Base-by-base conservation (phyloP, 352 stramenopile species). In the Elongisporangium anandrum region DNA sequence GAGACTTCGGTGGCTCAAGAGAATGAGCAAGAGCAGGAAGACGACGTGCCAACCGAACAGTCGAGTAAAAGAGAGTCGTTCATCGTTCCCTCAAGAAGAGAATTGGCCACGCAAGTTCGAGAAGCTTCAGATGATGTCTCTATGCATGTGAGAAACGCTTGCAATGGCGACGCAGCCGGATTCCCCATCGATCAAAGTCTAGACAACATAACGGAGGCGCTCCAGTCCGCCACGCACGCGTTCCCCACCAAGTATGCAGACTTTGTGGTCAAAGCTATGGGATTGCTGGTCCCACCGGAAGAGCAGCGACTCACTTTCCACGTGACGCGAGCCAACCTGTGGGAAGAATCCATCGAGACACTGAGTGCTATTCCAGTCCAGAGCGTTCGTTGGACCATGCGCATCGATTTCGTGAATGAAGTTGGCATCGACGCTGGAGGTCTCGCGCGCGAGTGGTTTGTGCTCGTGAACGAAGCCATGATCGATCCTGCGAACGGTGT, bases 221-320 rank as follows among this genome's bases (percentile, higher is more conserved):
- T 41, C 29, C 29, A 53, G 24, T 34, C 24, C 24, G 24, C 24
- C 7, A 8, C 24, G 15, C 49, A 13, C 16, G 50, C 34, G 34
- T 78, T 78, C 52, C 70, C 70, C 3, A 57, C 70, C 55, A 75
- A 73, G 50, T 75, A 75, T 34, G 67, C 68, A 21, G 60, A 72
- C 20, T 76, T 79, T 38, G 68, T 79, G 50, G 61, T 48, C 13
- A 59, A 17, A 26, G 60, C 61, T 2, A 59, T 64, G 5, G 17
- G 6, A 7, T 39, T 75, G 8, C 38, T 79, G 20, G 20, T 76
- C 15, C 65, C 70, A 5, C 29, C 70, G 0, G 56, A 63, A 5
- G 29, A 67, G 1, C 61, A 54, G 8, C 50, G 69, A 6, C 22
- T 80, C 16, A 54, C 54, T 15, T 54, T 77, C 15, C 68, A 71